These are phyloP conservation scores for Staphylotrichum tortipilum DNA, from an alignment of 495 filamentous ascomycete species.

Conservation along the genomic window DNA sequence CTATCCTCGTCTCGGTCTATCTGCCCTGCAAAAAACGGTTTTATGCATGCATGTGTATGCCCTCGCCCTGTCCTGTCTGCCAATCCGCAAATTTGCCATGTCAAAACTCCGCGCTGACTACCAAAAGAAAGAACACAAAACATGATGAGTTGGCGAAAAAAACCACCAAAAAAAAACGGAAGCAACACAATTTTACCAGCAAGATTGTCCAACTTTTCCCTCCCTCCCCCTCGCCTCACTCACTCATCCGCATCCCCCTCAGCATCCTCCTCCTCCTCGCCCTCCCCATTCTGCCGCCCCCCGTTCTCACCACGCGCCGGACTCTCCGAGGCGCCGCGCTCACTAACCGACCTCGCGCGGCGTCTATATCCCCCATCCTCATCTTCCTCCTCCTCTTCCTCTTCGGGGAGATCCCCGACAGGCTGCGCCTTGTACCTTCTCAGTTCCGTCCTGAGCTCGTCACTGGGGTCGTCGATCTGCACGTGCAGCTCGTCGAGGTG, in stretches of 20 bases:
- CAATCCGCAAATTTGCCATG: too few species aligned
- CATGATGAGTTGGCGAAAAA: not conserved
- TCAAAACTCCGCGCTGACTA: slow-evolving; percentile 6
- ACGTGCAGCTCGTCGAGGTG: slow-evolving; percentile 39
- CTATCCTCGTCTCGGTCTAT: too few species aligned
- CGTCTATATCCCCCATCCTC: slow-evolving; percentile 16
- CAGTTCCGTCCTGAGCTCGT: slow-evolving; percentile 32
- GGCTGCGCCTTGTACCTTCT: slow-evolving; percentile 33
- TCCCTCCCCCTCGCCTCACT: not conserved
- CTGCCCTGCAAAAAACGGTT: too few species aligned
- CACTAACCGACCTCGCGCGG: slow-evolving; percentile 1
- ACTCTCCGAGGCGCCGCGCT: not conserved
- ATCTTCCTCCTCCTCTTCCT: slow-evolving; percentile 14
- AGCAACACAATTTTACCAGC: too few species aligned
- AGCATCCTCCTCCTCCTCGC: slow-evolving; percentile 15
- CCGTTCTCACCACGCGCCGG: slow-evolving; percentile 4
- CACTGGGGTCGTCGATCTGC: slow-evolving; percentile 33
- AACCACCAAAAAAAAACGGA: too few species aligned
- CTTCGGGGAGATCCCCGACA: slow-evolving; percentile 25
- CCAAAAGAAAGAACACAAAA: too few species aligned
- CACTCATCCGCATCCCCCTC: slow-evolving; percentile 27
- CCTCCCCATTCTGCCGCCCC: not conserved
- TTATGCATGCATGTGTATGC: too few species aligned
- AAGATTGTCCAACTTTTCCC: not conserved
- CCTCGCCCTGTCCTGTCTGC: too few species aligned